Percentiles rank a stretch among this genome's conserved stretches.
Evolutionary conservation across 768 basidiomycete genomes (phyloP).

Genomic region (Lentinula guzmanii): DNA sequence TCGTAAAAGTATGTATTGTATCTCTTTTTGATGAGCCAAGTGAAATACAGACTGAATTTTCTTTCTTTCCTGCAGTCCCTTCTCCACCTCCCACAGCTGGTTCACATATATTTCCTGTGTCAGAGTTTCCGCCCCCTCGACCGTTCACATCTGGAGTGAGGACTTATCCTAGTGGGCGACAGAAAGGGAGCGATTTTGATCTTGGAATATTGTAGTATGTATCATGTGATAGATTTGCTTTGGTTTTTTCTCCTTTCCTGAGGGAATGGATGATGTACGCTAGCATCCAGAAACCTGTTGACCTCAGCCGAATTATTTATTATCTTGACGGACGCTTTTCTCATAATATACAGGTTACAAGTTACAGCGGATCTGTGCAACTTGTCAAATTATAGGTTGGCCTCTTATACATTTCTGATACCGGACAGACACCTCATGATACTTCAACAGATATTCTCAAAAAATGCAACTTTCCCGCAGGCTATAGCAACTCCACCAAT

Average conservation of each 20-base stretch:
- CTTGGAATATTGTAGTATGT: slow-evolving; percentile 26
- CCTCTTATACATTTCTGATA: too few species aligned
- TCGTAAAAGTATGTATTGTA: slow-evolving; percentile 40
- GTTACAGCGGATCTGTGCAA: too few species aligned
- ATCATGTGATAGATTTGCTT: not conserved
- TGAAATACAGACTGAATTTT: slow-evolving; percentile 15
- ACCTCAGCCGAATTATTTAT: too few species aligned
- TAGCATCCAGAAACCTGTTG: too few species aligned
- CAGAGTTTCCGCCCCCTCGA: slow-evolving; percentile 75
- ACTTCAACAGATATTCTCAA: too few species aligned
- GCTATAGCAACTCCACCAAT: too few species aligned
- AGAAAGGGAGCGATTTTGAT: slow-evolving; percentile 71
- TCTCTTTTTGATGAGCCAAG: not conserved
- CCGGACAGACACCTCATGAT: too few species aligned
- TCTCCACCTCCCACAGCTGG: slow-evolving; percentile 61
- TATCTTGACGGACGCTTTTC: too few species aligned
- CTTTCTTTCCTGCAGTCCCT: slow-evolving; percentile 29
- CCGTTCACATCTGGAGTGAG: slow-evolving; percentile 44
- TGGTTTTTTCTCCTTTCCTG: not conserved
- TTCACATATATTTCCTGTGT: slow-evolving; percentile 66
- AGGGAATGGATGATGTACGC: not conserved
- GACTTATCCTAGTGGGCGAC: slow-evolving; percentile 60
- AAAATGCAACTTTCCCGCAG: too few species aligned
- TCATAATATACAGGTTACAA: too few species aligned
- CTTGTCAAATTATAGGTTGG: too few species aligned